These are phyloP conservation scores for Phytophthora ramorum DNA, from an alignment of 352 stramenopile species.

Conservation along the genomic window DNA sequence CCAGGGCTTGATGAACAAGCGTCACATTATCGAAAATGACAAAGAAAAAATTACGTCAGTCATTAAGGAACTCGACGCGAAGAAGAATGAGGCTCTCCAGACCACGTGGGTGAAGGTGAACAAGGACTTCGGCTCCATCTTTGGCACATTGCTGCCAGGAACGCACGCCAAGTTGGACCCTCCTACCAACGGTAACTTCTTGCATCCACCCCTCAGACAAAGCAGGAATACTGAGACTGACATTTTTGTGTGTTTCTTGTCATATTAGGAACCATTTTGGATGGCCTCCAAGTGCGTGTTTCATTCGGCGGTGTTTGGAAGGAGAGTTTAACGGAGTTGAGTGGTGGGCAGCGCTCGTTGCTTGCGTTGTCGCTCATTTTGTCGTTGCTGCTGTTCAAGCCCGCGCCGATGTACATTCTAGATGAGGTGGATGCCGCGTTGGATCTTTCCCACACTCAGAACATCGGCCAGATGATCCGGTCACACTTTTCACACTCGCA, in stretches of 20 bases:
- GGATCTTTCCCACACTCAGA: constrained; percentile 99
- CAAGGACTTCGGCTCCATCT: constrained; percentile 99
- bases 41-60: constrained; percentile 99
- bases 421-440: constrained; percentile 99
- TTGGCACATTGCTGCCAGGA: constrained; percentile 97
- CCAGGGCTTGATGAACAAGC: constrained; percentile 97
- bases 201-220: not conserved
- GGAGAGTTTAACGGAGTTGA: constrained; percentile 98
- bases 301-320: constrained; percentile 99
- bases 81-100: constrained; percentile 98
- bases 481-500: constrained; percentile 99
- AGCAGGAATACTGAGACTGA: constrained; percentile 8
- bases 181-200: constrained; percentile 80
- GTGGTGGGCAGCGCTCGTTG: constrained; percentile 98
- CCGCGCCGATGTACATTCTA: constrained; percentile 99
- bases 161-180: constrained; percentile 98
- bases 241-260: constrained; percentile 4
- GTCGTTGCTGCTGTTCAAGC: constrained; percentile 98
- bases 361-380: constrained; percentile 99
- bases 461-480: constrained; percentile 99
- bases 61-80: constrained; percentile 99
- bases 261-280: constrained; percentile 76
- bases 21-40: constrained; percentile 98
- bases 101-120: constrained; percentile 99
- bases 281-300: constrained; percentile 99